phyloP scores from a whole-genome alignment of 805 yeast species.

The Dipodascopsis uninucleata region DNA sequence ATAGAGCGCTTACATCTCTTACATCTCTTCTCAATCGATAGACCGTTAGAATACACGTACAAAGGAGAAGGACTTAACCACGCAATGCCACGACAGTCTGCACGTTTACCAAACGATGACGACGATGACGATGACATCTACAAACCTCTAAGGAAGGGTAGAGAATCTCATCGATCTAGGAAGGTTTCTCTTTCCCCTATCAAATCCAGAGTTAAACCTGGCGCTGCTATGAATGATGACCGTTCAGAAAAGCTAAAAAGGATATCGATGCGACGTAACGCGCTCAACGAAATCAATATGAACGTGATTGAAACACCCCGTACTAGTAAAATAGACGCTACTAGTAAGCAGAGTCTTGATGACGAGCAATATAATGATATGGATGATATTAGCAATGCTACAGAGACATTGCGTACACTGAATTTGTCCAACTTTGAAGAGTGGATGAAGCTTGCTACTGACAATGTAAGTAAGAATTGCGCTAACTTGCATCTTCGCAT shows the following conservation, averaged over 20 bases:
- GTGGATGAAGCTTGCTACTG: constrained; percentile 81
- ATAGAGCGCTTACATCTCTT: no score
- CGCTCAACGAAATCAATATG: constrained; percentile 14
- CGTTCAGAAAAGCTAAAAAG: constrained; percentile 14
- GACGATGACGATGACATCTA: no score
- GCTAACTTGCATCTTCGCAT: not conserved
- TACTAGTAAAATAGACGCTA: constrained; percentile 1
- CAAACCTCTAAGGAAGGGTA: no score
- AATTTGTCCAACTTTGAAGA: constrained; percentile 54
- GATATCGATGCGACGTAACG: constrained; percentile 9
- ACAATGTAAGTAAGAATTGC: constrained; percentile 41
- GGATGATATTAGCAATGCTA: not conserved
- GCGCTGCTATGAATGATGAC: constrained; percentile 20
- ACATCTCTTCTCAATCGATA: no score
- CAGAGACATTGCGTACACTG: constrained; percentile 24
- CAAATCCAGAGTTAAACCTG: not conserved
- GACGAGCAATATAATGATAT: not conserved
- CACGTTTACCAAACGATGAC: no score
- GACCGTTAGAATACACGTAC: no score
- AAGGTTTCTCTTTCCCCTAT: no score
- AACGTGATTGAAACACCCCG: constrained; percentile 12
- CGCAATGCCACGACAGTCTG: no score
- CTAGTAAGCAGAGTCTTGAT: not conserved
- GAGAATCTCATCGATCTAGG: no score
- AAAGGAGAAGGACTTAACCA: no score